phyloP scores from a whole-genome alignment of 257 asterid genomes.

The Fraxinus americana region DNA sequence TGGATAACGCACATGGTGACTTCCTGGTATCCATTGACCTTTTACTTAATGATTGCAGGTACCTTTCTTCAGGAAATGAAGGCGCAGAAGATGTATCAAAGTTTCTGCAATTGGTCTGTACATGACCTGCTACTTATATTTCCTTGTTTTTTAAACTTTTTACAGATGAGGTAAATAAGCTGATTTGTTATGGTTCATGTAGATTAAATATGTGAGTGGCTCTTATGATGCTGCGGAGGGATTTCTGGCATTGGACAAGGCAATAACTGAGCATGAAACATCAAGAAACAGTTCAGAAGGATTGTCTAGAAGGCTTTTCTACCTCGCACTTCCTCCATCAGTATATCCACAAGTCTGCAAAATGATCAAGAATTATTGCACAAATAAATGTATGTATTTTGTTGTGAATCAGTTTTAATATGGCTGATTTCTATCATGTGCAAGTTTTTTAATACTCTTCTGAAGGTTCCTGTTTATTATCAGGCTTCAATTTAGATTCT shows the following conservation, averaged over 20 bases:
- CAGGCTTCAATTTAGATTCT: not conserved
- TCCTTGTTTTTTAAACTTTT: not conserved
- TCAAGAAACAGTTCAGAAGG: constrained; percentile 70
- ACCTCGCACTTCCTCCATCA: constrained; percentile 98
- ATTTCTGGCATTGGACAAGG: constrained; percentile 69
- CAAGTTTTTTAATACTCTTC: not conserved
- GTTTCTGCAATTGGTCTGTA: constrained; percentile 83
- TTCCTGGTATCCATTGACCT: not conserved
- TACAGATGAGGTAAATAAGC: not conserved
- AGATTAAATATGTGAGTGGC: constrained; percentile 95
- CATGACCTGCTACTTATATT: constrained; percentile 11
- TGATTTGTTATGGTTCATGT: constrained; percentile 22
- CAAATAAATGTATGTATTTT: constrained; percentile 65
- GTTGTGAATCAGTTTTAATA: not conserved
- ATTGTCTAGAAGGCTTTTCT: constrained; percentile 88
- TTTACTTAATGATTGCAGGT: constrained; percentile 44
- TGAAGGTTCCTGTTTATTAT: not conserved
- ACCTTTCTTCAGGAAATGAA: constrained; percentile 66
- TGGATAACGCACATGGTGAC: not conserved
- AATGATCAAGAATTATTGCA: constrained; percentile 79
- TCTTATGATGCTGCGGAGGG: constrained; percentile 89
- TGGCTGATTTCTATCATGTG: not conserved
- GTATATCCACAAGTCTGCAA: constrained; percentile 96
- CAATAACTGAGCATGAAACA: constrained; percentile 76
- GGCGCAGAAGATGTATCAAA: constrained; percentile 42